Evolutionary conservation across 208 protist species (phyloP).

Genomic region (Trypanosoma melophagium): DNA sequence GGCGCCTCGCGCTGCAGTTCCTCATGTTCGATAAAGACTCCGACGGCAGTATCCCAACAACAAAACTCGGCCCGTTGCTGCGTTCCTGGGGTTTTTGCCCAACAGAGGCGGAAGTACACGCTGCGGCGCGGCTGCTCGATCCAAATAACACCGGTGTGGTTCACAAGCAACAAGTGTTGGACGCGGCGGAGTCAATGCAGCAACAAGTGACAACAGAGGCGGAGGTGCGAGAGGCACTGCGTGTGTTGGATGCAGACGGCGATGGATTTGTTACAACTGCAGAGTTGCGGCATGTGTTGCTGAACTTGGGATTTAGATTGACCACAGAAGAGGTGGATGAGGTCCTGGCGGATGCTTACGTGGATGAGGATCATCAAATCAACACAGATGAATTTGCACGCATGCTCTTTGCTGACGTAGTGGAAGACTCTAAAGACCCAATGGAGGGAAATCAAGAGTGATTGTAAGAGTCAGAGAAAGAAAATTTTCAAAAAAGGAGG

Average conservation of each 20-base stretch:
- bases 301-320: constrained; percentile 91
- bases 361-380: constrained; percentile 84
- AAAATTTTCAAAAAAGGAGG: too few relatives aligned
- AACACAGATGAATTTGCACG: constrained; percentile 80
- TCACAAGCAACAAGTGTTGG: constrained; percentile 85
- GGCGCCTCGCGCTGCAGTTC: constrained; percentile 99
- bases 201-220: constrained; percentile 64
- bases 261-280: constrained; percentile 92
- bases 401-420: constrained; percentile 40
- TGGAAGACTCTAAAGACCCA: not conserved
- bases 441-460: not conserved
- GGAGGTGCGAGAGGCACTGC: constrained; percentile 93
- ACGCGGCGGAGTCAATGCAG: constrained; percentile 71
- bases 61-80: constrained; percentile 98
- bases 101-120: constrained; percentile 93
- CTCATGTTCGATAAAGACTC: constrained; percentile 97
- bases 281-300: constrained; percentile 93
- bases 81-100: constrained; percentile 97
- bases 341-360: constrained; percentile 77
- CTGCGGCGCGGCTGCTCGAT: constrained; percentile 96
- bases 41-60: constrained; percentile 96
- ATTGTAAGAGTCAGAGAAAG: not conserved
- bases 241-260: constrained; percentile 92
- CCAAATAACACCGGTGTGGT: constrained; percentile 93
- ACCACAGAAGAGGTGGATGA: constrained; percentile 86